These are phyloP conservation scores for Alternaria gaisen DNA, from an alignment of 2,329 filamentous ascomycete species.

Conservation along the genomic window DNA sequence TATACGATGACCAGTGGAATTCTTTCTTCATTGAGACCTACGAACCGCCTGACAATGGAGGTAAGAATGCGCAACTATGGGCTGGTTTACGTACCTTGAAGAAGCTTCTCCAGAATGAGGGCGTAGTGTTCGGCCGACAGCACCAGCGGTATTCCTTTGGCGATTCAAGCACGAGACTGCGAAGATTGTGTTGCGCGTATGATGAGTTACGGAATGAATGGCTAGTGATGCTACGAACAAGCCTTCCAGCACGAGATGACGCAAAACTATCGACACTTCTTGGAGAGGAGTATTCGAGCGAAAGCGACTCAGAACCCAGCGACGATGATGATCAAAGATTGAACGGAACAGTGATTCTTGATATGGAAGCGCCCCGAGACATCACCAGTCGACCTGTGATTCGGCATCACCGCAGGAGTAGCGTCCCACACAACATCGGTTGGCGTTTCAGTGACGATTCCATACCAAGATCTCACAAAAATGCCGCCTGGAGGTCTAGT, in stretches of 20 bases:
- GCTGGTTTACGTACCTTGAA: neutral
- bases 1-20: slow-evolving; percentile 21
- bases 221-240: neutral
- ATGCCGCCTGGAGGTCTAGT: neutral
- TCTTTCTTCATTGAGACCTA: slow-evolving; percentile 6
- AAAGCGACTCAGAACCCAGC: neutral
- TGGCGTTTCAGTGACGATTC: slow-evolving; percentile 5
- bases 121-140: slow-evolving; percentile 8
- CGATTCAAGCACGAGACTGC: neutral
- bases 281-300: neutral
- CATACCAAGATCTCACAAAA: accelerated
- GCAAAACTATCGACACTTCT: neutral
- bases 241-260: neutral
- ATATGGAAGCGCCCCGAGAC: neutral
- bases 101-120: slow-evolving; percentile 12
- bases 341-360: neutral
- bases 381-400: neutral
- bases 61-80: neutral
- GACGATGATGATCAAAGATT: accelerated
- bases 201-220: slow-evolving; percentile 10
- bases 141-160: slow-evolving; percentile 14
- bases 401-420: neutral
- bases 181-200: slow-evolving; percentile 10
- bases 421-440: neutral
- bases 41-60: neutral